Base-by-base conservation (phyloP, 768 basidiomycete genomes). In the Podaxis rugospora region DNA sequence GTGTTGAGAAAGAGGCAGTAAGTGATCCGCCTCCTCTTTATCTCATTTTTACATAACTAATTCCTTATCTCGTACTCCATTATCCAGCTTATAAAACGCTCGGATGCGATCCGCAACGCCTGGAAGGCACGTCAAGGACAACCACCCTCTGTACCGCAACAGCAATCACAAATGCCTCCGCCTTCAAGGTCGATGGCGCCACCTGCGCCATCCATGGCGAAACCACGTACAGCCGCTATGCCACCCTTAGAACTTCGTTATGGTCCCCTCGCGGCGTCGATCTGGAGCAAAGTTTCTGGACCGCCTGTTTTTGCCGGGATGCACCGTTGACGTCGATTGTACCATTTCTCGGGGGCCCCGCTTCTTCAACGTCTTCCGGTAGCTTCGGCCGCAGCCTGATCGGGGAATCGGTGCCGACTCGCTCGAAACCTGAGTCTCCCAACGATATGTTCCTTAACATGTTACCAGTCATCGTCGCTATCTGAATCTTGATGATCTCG, bases 1-100 rank as follows among this genome's bases (percentile, higher is more conserved):
- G 97, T 9, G 93, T 98, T 40, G 93, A 96, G 69, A 90, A 91
- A 68, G 86, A 93, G 42, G 79, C 79, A 65, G 96, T 98, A 67
- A 69, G 88, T 77, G n/a, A 55, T 25, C 16, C 21, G 10, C 51
- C n/a, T 36, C 28, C 42, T 51, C 32, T 36, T 46, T 40, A 42
- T 32, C n/a, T 58, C 25, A 44, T 28, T 47, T 51, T 39, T 13
- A 23, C 40, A 10, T 18, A 37, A 54, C 59, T 27, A 35, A 37
- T 44, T 18, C 54, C 21, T 42, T 49, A 11, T 44, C 37, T 46
- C 25, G 16, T n/a, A 55, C 57, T 67, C 64, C 47, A 32, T 32
- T 32, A 32, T 59, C 11, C 65, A 93, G 92, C 82, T 93, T 47
- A 79, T 93, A 11, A 81, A 80, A 42, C 83, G 87, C 54, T 84